A percentile compares a stretch with the other conserved stretches of the same genome.
Evolutionary conservation across 805 yeast species (phyloP).

Genomic region (Kregervanrija pseudodelftensis): DNA sequence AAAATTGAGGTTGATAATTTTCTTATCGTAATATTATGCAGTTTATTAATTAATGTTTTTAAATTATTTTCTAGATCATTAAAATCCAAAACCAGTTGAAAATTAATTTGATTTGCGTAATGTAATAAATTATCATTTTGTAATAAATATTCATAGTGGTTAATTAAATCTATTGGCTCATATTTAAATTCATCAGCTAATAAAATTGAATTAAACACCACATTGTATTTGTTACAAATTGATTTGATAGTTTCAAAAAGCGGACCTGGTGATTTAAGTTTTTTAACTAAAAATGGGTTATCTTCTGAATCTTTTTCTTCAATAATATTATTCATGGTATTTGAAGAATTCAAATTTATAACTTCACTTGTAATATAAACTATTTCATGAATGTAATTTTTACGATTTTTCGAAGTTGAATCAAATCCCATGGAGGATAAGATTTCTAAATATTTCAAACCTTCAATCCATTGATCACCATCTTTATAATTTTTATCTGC

Average conservation of each 20-base stretch:
- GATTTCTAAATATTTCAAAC: constrained; percentile 15
- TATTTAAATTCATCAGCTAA: constrained; percentile 23
- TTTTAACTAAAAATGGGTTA: background rate
- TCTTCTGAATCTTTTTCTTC: background rate
- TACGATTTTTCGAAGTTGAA: background rate
- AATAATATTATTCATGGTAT: background rate
- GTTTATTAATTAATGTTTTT: constrained; percentile 6
- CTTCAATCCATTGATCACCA: constrained; percentile 19
- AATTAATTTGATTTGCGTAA: constrained; percentile 9
- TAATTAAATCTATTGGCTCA: constrained; percentile 14
- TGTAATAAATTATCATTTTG: background rate
- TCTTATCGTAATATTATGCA: constrained; percentile 15
- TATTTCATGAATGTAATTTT: constrained; percentile 13
- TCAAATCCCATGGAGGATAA: constrained; percentile 17
- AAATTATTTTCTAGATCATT: constrained; percentile 11
- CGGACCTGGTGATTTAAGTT: background rate
- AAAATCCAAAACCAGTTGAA: constrained; percentile 18
- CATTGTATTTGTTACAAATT: constrained; percentile 13
- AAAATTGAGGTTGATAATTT: constrained; percentile 12
- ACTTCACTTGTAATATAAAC: constrained; percentile 17
- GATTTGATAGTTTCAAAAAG: constrained; percentile 9
- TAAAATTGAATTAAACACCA: constrained; percentile 18
- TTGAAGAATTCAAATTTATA: background rate
- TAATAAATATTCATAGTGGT: constrained; percentile 13
- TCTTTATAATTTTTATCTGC: background rate